These are phyloP conservation scores for Elongisporangium senticosum DNA, from an alignment of 352 stramenopile species.

Conservation along the genomic window DNA sequence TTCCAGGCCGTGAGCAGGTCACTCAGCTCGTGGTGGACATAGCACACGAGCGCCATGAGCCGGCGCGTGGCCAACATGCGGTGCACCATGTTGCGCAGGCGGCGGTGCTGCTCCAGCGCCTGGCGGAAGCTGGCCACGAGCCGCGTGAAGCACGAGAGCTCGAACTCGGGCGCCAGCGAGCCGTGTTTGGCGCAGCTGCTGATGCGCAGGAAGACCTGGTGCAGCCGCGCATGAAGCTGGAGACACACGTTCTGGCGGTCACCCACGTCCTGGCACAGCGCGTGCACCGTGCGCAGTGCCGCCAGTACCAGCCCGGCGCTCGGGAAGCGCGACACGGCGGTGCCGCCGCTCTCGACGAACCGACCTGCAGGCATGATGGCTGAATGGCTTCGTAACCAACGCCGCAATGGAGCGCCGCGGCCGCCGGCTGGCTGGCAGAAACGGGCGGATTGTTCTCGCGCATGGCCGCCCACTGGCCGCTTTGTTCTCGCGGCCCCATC, in stretches of 20 bases:
- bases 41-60: constrained; percentile 28
- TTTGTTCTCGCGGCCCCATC: not conserved
- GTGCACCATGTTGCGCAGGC: constrained; percentile 27
- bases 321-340: constrained; percentile 14
- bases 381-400: not conserved
- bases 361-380: not conserved
- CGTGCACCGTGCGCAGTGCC: constrained; percentile 28
- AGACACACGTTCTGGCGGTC: constrained; percentile 37
- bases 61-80: constrained; percentile 34
- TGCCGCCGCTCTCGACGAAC: not conserved
- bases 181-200: constrained; percentile 21
- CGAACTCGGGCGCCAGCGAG: constrained; percentile 16
- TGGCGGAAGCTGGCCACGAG: constrained; percentile 40
- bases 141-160: constrained; percentile 27
- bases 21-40: constrained; percentile 38
- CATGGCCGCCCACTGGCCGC: not conserved
- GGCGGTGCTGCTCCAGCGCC: constrained; percentile 34
- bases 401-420: not conserved
- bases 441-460: not conserved
- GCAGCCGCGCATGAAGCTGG: constrained; percentile 39
- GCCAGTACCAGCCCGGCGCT: constrained; percentile 29
- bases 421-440: not conserved
- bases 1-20: constrained; percentile 20
- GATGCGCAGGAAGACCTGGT: constrained; percentile 44
- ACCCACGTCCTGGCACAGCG: constrained; percentile 33